Evolutionary conservation across 2,329 filamentous ascomycete species (phyloP), one percentile per base, ranked within the genome.

Genomic region (Onygenales sp.): DNA sequence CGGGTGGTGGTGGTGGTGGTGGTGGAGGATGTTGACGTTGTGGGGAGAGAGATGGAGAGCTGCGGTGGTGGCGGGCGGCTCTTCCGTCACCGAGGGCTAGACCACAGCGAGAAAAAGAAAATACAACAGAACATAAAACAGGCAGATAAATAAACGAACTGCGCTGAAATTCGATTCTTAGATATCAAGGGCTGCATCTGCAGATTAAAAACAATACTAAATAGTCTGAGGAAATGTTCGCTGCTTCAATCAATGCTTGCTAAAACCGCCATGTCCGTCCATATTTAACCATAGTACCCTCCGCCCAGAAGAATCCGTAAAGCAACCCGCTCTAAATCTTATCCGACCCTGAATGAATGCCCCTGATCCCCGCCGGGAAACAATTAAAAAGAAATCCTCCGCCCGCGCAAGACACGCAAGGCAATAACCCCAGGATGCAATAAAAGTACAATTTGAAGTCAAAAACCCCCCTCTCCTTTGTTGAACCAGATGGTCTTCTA

Each of bases 1-100:
- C 53, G 58, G 58, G 57, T 58, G 50, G 55, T 54, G 43, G 55
- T 32, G 52, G 57, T 47, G 51, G 54, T 48, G 51, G 54, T 48
- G 54, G 55, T 57, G 51, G 21, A 27, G 33, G n/a, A 9, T 58
- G 55, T 55, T 33, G 53, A 31, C 45, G 47, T 45, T 38, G 47
- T 52, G 58, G 51, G 32, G 54, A 43, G 53, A 45, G 33, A 53
- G 43, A 6, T 7, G 48, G 38, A 47, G 43, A 57, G 50, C 33
- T 52, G 50, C 50, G 55, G 54, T 50, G 53, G 53, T 46, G 56
- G 57, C 58, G 60, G 50, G 21, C 9, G 39, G 13, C 33, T 27
- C 17, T 46, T 46, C 9, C 14, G 44, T 46, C 35, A 32, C 13
- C 33, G 27, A 35, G 31, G 44, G 10, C 31, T 5, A 31, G 13